A percentile compares a stretch with the other conserved stretches of the same genome.
Conservation (phyloP, 2,329 filamentous ascomycete genomes). For the Volutella citrinella region DNA sequence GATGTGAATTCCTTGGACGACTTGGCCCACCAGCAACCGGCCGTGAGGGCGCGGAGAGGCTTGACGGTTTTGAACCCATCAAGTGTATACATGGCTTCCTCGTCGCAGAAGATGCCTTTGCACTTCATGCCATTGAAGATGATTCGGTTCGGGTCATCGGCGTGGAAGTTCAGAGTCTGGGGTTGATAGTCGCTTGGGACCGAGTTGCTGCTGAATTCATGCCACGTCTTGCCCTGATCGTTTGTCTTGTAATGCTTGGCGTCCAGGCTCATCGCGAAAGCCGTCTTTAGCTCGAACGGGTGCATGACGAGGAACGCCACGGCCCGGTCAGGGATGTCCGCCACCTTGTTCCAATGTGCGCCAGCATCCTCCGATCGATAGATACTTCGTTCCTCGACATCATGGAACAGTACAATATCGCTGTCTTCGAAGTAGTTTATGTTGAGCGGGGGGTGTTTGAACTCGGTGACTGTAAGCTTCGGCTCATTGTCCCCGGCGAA, state of each 20-base stretch:
- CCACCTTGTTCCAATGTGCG: constrained; percentile 66
- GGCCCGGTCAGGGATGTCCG: constrained; percentile 61
- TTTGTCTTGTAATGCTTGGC: constrained; percentile 78
- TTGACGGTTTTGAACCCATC: constrained; percentile 77
- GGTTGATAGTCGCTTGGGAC: constrained; percentile 52
- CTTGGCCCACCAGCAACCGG: constrained; percentile 86
- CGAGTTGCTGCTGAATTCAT: constrained; percentile 63
- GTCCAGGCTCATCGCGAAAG: constrained; percentile 72
- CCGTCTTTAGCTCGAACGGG: constrained; percentile 72
- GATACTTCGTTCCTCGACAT: constrained; percentile 60
- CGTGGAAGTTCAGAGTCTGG: constrained; percentile 71
- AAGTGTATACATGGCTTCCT: constrained; percentile 69
- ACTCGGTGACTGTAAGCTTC: constrained; percentile 59
- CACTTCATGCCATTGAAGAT: constrained; percentile 78
- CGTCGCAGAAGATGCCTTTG: constrained; percentile 59
- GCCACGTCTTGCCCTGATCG: constrained; percentile 81
- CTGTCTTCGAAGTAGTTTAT: constrained; percentile 92
- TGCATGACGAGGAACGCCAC: constrained; percentile 69
- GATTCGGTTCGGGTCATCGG: constrained; percentile 77
- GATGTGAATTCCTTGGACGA: constrained; percentile 70
- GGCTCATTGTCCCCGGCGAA: constrained; percentile 64
- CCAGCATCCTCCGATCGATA: constrained; percentile 82
- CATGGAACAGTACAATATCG: constrained; percentile 74
- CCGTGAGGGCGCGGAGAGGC: constrained; percentile 63
- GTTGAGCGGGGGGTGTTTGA: constrained; percentile 64